These are phyloP conservation scores for Dryadomyces quercus-mongolicae DNA, from an alignment of 2,329 filamentous ascomycete species.

Conservation along the genomic window DNA sequence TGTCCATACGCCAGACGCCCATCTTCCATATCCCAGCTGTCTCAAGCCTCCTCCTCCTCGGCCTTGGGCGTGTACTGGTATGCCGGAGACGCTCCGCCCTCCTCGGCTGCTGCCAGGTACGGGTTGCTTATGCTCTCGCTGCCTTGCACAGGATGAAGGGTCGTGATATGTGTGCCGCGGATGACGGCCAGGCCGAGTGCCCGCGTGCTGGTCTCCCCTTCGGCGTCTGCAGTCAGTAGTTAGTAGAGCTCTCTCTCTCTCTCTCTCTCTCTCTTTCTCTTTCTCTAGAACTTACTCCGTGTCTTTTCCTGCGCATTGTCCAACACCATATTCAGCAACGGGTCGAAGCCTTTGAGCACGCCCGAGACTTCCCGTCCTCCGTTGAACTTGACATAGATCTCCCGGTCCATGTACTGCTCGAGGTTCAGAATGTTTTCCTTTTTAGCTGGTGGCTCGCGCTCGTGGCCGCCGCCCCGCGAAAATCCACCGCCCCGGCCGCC, in stretches of 20 bases:
- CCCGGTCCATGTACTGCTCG: constrained; percentile 93
- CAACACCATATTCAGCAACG: constrained; percentile 93
- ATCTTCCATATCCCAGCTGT: no score
- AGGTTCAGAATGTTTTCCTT: constrained; percentile 98
- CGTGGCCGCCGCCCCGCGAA: constrained; percentile 3
- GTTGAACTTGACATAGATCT: constrained; percentile 91
- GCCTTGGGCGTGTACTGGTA: constrained; percentile 12
- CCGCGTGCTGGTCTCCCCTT: constrained; percentile 75
- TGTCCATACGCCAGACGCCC: background rate
- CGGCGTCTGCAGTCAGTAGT: constrained; percentile 63
- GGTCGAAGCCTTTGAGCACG: constrained; percentile 88
- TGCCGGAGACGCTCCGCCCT: constrained; percentile 14
- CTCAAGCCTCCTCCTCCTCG: constrained; percentile 6
- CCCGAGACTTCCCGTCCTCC: constrained; percentile 86
- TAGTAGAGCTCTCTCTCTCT: no score
- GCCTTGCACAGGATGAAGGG: constrained; percentile 86
- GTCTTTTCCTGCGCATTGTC: constrained; percentile 88
- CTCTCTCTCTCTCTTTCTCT: no score
- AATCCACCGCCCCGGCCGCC: constrained; percentile 4
- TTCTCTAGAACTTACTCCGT: constrained; percentile 64
- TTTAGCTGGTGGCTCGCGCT: constrained; percentile 64
- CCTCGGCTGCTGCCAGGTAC: constrained; percentile 65
- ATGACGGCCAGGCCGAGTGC: constrained; percentile 80
- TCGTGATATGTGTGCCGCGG: constrained; percentile 80
- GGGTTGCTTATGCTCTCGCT: constrained; percentile 95